A percentile compares a stretch with the other conserved stretches of the same genome.
These are phyloP conservation scores for Saccharum officinarum DNA, from an alignment of 176 grass and related monocot species.

Conservation along the genomic window DNA sequence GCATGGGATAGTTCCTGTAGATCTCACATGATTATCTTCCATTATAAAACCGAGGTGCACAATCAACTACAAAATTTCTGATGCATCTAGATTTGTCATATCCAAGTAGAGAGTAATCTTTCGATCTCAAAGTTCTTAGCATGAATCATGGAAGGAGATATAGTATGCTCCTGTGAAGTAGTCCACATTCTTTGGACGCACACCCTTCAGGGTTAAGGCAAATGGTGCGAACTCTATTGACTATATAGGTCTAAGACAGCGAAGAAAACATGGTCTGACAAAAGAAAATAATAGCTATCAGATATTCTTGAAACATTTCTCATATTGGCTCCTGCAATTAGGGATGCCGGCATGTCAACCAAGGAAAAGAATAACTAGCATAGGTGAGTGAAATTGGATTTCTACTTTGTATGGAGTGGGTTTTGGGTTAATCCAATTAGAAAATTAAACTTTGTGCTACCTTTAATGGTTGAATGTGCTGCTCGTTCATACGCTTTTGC, in stretches of 20 bases:
- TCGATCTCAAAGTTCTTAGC: not conserved
- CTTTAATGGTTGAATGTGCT: not conserved
- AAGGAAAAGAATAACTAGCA: not conserved
- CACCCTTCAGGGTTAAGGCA: not conserved
- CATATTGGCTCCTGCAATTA: not conserved
- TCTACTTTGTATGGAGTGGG: not conserved
- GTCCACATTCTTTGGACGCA: slow-evolving; percentile 14
- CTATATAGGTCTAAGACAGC: not conserved
- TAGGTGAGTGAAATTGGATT: not conserved
- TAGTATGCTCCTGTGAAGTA: not conserved
- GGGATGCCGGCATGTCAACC: not conserved
- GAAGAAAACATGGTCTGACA: not conserved
- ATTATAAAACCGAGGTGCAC: not conserved
- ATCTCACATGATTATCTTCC: not conserved
- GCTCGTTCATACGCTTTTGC: not conserved
- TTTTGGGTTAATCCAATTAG: not conserved
- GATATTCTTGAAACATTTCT: slow-evolving; percentile 2
- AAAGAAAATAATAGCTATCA: not conserved
- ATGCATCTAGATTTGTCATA: not conserved
- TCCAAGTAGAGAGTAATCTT: not conserved
- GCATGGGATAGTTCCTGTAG: not conserved
- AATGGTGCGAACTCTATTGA: not conserved
- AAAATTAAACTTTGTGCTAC: not conserved
- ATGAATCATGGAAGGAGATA: slow-evolving; percentile 8
- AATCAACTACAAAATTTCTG: not conserved